Conservation (phyloP, 371 early-diverging fungal genomes). For the Furculomyces boomerangus region DNA sequence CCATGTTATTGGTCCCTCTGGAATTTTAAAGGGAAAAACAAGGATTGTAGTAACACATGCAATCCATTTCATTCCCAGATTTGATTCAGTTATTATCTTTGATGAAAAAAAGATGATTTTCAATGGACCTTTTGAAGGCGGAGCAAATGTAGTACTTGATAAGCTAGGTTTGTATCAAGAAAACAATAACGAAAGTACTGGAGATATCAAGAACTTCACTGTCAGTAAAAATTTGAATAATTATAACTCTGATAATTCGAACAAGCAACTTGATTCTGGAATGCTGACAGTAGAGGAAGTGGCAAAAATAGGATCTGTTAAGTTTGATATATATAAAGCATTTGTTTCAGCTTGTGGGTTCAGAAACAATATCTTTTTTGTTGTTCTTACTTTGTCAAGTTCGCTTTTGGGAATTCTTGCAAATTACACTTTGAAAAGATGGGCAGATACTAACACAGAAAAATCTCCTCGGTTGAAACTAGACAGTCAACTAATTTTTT, state of each 20-base stretch:
- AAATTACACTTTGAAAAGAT: slow-evolving; percentile 6
- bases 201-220: neutral
- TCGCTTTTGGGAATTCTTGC: slow-evolving; percentile 1
- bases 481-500: neutral
- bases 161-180: neutral
- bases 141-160: neutral
- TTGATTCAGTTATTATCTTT: slow-evolving; percentile 22
- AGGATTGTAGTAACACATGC: slow-evolving; percentile 29
- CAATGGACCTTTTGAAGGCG: neutral
- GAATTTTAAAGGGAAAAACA: slow-evolving; percentile 31
- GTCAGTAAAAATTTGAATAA: neutral
- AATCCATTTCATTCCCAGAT: slow-evolving; percentile 26
- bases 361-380: neutral
- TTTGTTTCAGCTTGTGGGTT: neutral
- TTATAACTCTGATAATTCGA: neutral
- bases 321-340: neutral
- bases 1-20: slow-evolving; percentile 26
- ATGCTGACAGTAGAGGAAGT: neutral
- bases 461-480: slow-evolving; percentile 1
- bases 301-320: neutral
- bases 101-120: neutral
- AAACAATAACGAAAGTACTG: neutral
- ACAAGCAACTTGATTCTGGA: neutral
- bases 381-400: neutral
- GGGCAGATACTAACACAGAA: slow-evolving; percentile 11